Conservation (phyloP, 805 yeast species). For the Cyberlindnera xishuangbannaensis region DNA sequence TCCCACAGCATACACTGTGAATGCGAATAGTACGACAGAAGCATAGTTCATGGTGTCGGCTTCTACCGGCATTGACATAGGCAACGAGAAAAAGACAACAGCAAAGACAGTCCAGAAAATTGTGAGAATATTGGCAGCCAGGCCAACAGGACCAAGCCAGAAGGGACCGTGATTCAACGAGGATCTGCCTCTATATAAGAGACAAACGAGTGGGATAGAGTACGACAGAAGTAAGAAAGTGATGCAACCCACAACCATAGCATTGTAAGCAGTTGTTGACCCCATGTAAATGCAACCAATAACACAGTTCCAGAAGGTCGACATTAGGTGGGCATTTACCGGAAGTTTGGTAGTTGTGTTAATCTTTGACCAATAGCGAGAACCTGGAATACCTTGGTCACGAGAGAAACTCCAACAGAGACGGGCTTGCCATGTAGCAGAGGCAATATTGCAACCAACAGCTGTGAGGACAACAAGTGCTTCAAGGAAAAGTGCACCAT, state of each 20-base stretch:
- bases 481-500: constrained; percentile 50
- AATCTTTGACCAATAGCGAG: constrained; percentile 43
- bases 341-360: constrained; percentile 48
- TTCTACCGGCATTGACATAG: constrained; percentile 55
- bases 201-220: constrained; percentile 46
- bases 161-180: constrained; percentile 58
- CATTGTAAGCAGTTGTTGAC: constrained; percentile 61
- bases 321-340: constrained; percentile 51
- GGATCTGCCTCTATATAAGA: constrained; percentile 43
- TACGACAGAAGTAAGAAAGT: constrained; percentile 54
- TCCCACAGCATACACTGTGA: constrained; percentile 35
- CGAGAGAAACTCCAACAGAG: constrained; percentile 64
- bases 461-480: constrained; percentile 47
- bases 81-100: constrained; percentile 58
- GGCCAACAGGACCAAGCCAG: constrained; percentile 56
- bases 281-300: constrained; percentile 61
- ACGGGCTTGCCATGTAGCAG: constrained; percentile 66
- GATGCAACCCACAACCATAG: constrained; percentile 57
- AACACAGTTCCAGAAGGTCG: constrained; percentile 45
- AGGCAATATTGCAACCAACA: constrained; percentile 51
- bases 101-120: constrained; percentile 56
- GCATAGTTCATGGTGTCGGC: constrained; percentile 65
- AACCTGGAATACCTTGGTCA: constrained; percentile 56
- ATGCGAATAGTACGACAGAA: constrained; percentile 47
- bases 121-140: constrained; percentile 43